Evolutionary conservation across 2,329 filamentous ascomycete species (phyloP), one percentile per base, ranked within the genome.

Genomic region (Cyclaneusma minus): DNA sequence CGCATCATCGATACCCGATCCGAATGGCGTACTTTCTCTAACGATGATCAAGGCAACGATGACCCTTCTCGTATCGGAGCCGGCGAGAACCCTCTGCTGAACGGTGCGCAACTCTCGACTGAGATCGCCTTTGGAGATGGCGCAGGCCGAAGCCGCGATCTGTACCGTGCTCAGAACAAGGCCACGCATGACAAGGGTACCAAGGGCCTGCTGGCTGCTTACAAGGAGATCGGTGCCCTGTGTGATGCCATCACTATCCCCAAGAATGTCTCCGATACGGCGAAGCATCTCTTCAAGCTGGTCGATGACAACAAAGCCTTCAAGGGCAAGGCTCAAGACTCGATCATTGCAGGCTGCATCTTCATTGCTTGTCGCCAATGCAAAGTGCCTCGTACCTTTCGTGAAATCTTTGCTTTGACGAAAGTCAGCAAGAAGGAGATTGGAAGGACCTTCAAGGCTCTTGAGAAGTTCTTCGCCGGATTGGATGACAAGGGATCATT

Each of bases 51-150:
- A 51, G 83, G 82, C 45, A 85, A 81, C 45, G 91, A 95, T 42
- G 89, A 98, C 40, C 89, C 91, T 4, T 94, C 84, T 32, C 89
- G 89, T 83, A 87, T 98, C 38, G 89, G 89, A 59, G 89, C 95
- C 42, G 81, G 79, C 5, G 76, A 78, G 33, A 94, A 95, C 47
- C 77, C 82, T 28, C 72, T 98, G 22, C 66, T 93, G 31, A 84
- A 92, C 44, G 85, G 84, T 30, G 78, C 83, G 37, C 84, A 93
- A 55, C 72, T 94, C 23, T 73, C 85, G 46, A 94, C 85, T 5
- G 74, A 67, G 37, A 92, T 95, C 38, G 81, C 81, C 25, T 91
- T 81, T 47, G 78, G 76, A 31, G 82, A 87, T 28, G 71, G 70
- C 35, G 70, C 65, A 35, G 64, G 70, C 33, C 65, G 74, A 35